A percentile compares a stretch with the other conserved stretches of the same genome.
These are phyloP conservation scores for Nemophila menziesii DNA, from an alignment of 257 asterid species.

Conservation along the genomic window DNA sequence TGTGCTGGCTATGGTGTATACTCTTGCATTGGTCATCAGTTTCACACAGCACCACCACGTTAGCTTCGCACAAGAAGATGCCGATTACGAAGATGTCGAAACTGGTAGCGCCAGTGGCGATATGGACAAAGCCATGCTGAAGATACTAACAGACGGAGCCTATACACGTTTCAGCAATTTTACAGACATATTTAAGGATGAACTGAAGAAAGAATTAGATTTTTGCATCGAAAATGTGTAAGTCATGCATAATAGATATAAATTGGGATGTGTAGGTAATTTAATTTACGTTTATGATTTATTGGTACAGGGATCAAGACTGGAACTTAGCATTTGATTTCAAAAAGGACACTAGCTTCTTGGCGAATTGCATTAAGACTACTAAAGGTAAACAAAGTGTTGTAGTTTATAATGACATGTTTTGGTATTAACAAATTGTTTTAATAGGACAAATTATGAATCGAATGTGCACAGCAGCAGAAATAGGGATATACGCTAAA, in stretches of 20 bases:
- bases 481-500: constrained; percentile 46
- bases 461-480: constrained; percentile 90
- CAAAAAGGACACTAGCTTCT: constrained; percentile 49
- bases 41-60: neutral
- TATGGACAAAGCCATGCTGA: constrained; percentile 30
- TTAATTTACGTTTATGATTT: neutral
- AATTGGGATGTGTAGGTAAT: neutral
- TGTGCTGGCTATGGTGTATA: neutral
- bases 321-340: constrained; percentile 80
- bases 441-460: constrained; percentile 46
- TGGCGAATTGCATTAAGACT: constrained; percentile 37
- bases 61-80: neutral
- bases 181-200: constrained; percentile 40
- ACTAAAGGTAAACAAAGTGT: constrained; percentile 32
- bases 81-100: neutral
- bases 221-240: constrained; percentile 73
- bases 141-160: constrained; percentile 39
- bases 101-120: no score
- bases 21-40: neutral
- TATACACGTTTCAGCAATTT: constrained; percentile 49
- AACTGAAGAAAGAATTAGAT: constrained; percentile 28
- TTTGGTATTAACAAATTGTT: no score
- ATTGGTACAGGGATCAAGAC: constrained; percentile 51
- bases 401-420: neutral
- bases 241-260: constrained; percentile 1